A percentile compares a stretch with the other conserved stretches of the same genome.
Conservation (phyloP, 179 eudicot species). For the Nepenthes alata region DNA sequence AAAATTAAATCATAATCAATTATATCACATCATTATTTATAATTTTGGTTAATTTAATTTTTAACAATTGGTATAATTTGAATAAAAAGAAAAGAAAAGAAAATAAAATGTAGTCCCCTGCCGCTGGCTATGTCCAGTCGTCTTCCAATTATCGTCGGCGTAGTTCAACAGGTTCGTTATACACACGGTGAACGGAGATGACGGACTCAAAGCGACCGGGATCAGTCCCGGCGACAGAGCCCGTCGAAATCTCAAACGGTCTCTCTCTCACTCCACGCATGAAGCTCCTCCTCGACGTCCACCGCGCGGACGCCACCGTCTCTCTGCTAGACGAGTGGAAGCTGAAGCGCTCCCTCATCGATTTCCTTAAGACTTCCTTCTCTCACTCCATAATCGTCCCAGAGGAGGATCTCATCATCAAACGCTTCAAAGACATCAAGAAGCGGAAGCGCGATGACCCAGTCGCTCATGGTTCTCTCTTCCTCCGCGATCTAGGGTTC, state of each 20-base stretch:
- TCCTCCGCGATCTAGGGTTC: conserved; percentile 51
- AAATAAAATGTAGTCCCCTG: no score
- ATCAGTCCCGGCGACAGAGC: conserved; percentile 25
- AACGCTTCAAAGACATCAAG: conserved; percentile 43
- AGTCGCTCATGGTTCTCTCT: conserved; percentile 41
- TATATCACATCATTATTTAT: no score
- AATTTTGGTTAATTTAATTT: no score
- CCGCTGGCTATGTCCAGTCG: no score
- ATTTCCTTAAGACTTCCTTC: conserved; percentile 36
- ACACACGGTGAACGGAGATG: no score
- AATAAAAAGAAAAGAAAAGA: no score
- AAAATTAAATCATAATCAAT: no score
- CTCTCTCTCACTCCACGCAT: conserved; percentile 52
- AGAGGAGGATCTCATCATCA: conserved; percentile 36
- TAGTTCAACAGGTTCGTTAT: no score
- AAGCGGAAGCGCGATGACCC: conserved; percentile 67
- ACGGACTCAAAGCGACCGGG: background rate
- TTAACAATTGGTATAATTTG: no score
- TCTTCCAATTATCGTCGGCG: no score
- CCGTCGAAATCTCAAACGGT: conserved; percentile 31
- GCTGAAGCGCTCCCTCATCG: conserved; percentile 52
- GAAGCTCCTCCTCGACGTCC: conserved; percentile 45
- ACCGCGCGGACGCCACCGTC: conserved; percentile 51
- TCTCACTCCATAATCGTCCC: conserved; percentile 25
- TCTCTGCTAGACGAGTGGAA: conserved; percentile 61